Evolutionary conservation across 352 stramenopile species (phyloP), one percentile per base, ranked within the genome.

Genomic region (Plasmopara halstedii): DNA sequence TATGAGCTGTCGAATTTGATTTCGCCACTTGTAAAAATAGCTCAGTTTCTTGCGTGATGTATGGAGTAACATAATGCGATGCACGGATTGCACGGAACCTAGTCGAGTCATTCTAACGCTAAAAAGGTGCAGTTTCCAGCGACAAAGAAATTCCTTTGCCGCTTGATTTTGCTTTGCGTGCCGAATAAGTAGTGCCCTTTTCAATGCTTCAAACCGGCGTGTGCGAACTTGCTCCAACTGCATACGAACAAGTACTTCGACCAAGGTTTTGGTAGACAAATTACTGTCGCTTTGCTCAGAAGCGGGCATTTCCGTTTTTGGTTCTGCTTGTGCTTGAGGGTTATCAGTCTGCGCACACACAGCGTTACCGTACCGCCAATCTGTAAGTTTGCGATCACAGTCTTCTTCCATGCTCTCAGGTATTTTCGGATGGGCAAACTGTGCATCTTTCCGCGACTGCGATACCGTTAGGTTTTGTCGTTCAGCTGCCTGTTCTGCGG

Each of bases 261-360:
- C 73, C 26, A 85, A 44, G 6, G 66, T 77, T 21, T 68, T 66
- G 19, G 70, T 67, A 6, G 66, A 71, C 34, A 75, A 71, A 42
- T 67, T 47, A 25, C 61, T 71, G 22, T 75, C 61, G 3, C 10
- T 14, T 13, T 18, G 17, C 19, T n/a, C 34, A 13, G 38, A 37
- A 26, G 22, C 53, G 4, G 14, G 18, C 7, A 17, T 15, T 31
- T 31, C 43, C 9, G 25, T 43, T 11, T 32, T 27, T 25, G 47
- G 42, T 1, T 57, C 39, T 7, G 62, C 46, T 8, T 84, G 67
- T 1, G 69, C 53, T 41, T 79, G 61, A 3, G 80, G 53, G 54
- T 87, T 69, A 6, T 87, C 72, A 53, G 84, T 82, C 46, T 81
- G 62, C n/a, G n/a, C n/a, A n/a, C n/a, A n/a, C n/a, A n/a, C n/a